Base-by-base conservation (phyloP, 108 stramenopile species). In the Pseudonitzschia multiseries region DNA sequence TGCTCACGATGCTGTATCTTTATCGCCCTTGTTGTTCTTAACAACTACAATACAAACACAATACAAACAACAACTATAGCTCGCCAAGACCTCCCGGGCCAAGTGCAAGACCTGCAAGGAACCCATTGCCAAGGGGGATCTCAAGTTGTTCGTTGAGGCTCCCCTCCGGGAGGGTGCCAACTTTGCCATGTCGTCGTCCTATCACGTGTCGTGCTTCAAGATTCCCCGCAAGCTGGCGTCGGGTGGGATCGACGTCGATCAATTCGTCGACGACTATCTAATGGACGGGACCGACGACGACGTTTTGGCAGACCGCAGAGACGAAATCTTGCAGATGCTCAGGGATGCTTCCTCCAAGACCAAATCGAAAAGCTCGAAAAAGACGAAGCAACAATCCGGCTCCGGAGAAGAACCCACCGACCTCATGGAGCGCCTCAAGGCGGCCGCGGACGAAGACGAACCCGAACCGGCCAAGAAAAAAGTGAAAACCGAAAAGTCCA, bases 41-140 rank as follows among this genome's bases (percentile, higher is more conserved):
- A 54, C 53, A 54, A 54, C 10, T 15, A 24, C 53, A 54, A 54
- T 22, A 52, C 51, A 69, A 44, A 24, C 51, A 69, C 9, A 24
- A 5, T 9, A 14, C 42, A 20, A 36, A 36, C 70, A 2, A 29
- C 18, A 51, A 70, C 62, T 32, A 65, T 74, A 91, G 72, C n/a
- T 65, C 28, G 86, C 92, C 72, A 88, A 88, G 65, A 76, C 79
- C 15, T 86, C 76, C 57, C 82, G 89, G 1, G 51, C 83, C 66
- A 86, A 79, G 43, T 93, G 92, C 78, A 87, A 87, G 46, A 84
- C 78, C 27, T 93, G 88, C 84, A 93, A 90, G 73, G 88, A 87
- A 74, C 66, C 50, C 27, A 93, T 93, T 53, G 71, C 44, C 42
- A 87, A 86, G 74, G 88, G 66, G 33, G 85, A 83, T 15, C 62